Base-by-base conservation (phyloP, 768 basidiomycete genomes). In the Lentinula edodes region DNA sequence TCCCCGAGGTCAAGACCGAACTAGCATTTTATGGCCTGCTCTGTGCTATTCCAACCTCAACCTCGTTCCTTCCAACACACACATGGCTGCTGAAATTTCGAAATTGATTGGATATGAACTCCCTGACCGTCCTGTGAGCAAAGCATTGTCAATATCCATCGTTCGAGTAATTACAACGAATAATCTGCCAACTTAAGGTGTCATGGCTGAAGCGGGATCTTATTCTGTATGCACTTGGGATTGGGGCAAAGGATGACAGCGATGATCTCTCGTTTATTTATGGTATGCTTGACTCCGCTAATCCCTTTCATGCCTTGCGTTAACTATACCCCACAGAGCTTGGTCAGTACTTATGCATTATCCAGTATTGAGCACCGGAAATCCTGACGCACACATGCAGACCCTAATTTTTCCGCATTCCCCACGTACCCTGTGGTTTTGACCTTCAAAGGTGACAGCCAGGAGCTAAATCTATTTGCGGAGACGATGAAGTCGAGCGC, bases 341-440 rank as follows among this genome's bases (percentile, higher is more conserved):
- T 23, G n/a, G 39, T 50, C 5, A 15, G 36, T 50, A 35, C 18
- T 53, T 38, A 10, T 6, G 39, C 12, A 20, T 43, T 23, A 2
- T 7, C 16, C 18, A 9, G 55, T 28, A 12, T 41, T 5, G 0
- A 18, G 16, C 9, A 15, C n/a, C 7, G 6, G 53, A 35, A 5
- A 13, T 39, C 20, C 42, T 43, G 2, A 56, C 23, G 5, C 23
- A 45, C 36, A 36, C 39, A n/a, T 42, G 13, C 63, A 89, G 88
- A 88, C 73, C 79, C 82, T 64, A 76, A 81, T 35, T 95, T 90
- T 73, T 77, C 87, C 13, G 83, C 91, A 3, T 78, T 95, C 67
- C 93, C 93, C 8, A 94, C 93, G 0, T 95, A 88, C 72, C 92
- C 93, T 1, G 90, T 92, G 15, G 89, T 91, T 0, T 80, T 95